Base-by-base conservation (phyloP, 306 rosid species). In the Vachellia collinsii region DNA sequence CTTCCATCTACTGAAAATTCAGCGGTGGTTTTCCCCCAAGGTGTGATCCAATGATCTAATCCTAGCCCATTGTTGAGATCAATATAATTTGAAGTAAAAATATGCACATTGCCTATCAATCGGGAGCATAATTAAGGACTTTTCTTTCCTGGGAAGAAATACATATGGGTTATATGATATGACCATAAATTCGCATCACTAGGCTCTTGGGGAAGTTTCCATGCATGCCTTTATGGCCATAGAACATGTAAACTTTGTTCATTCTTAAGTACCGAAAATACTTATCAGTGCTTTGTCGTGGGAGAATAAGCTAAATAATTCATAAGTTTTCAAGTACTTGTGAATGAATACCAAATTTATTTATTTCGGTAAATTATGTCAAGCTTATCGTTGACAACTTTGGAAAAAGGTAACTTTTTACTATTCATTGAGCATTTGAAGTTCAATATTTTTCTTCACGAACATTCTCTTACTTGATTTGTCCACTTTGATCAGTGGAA, bases 401-500 rank as follows among this genome's bases (percentile, higher is more conserved):
- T 41, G 34, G 70, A 42, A 20, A 59, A 72, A 70, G 58, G 19
- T 36, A 34, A 3, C 50, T 64, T 11, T n/a, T 46, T 48, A 41
- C 37, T 34, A 8, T 50, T 23, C 14, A 36, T n/a, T 64, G 19
- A 42, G 69, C 50, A 51, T 69, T 22, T 69, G 41, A 50, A 59
- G 43, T 44, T 20, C 23, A 42, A 53, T 76, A 23, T 56, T 83
- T 54, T 62, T 75, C 20, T 79, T 38, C 39, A 23, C 12, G 38
- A 79, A 43, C 47, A 34, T 67, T 74, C 63, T 41, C 69, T 79
- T 20, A 74, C 75, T 17, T 77, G 76, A 72, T 63, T 68, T 82
- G 67, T 82, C 58, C 79, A 76, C 80, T 84, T 51, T 86, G 74
- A 62, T 16, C 83, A 84, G 88, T 67, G 88, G 92, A 39, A 84